Conservation (phyloP, 306 rosid genomes). For the Fagus crenata region DNA sequence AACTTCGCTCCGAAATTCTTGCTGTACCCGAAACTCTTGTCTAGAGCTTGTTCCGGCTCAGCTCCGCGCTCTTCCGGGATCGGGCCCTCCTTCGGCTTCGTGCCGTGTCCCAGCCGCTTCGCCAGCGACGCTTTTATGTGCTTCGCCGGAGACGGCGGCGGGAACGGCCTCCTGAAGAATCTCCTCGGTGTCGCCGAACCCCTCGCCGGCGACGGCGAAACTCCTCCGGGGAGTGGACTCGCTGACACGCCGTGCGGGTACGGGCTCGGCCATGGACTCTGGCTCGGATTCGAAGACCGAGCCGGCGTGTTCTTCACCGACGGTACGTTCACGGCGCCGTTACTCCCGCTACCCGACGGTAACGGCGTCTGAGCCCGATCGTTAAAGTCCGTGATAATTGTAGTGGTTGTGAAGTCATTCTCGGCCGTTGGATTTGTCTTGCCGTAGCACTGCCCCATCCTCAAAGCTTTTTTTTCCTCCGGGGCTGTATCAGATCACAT, state of each 20-base stretch:
- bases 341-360: constrained; percentile 32
- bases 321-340: constrained; percentile 34
- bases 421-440: constrained; percentile 47
- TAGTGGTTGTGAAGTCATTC: constrained; percentile 40
- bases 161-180: constrained; percentile 69
- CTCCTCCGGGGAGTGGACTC: constrained; percentile 68
- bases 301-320: constrained; percentile 67
- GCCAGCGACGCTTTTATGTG: constrained; percentile 88
- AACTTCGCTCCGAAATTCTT: constrained; percentile 84
- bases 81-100: constrained; percentile 77
- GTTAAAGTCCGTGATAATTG: constrained; percentile 29
- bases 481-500: constrained; percentile 43
- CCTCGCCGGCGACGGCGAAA: constrained; percentile 94
- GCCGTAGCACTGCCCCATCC: constrained; percentile 92
- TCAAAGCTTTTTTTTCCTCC: constrained; percentile 14
- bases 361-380: constrained; percentile 35
- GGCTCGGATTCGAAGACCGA: constrained; percentile 60
- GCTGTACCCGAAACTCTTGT: constrained; percentile 80
- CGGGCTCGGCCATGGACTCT: constrained; percentile 93
- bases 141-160: constrained; percentile 96
- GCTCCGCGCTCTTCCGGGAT: constrained; percentile 80
- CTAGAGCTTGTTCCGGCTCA: constrained; percentile 71
- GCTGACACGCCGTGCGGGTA: constrained; percentile 76
- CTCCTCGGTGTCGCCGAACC: constrained; percentile 77
- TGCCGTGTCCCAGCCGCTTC: constrained; percentile 65